Conservation (phyloP, 139 green algal genomes). For the Closterium sp. region DNA sequence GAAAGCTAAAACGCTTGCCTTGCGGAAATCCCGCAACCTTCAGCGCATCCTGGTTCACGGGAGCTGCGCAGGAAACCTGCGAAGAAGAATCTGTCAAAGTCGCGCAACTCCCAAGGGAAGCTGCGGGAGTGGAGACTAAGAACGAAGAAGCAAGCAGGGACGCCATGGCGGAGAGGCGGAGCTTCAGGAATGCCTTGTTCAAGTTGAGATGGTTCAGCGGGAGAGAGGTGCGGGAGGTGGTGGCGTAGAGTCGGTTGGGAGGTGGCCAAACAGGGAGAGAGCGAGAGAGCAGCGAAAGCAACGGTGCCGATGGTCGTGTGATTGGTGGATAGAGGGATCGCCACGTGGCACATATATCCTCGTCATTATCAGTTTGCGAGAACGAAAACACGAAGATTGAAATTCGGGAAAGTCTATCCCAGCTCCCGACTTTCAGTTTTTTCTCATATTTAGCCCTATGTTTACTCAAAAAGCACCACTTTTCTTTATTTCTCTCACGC, state of each 20-base stretch:
- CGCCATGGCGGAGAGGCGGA: neutral
- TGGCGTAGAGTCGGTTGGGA: neutral
- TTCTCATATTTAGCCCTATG: too few species aligned
- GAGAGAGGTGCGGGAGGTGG: too few species aligned
- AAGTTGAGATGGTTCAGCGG: neutral
- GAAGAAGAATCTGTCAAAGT: neutral
- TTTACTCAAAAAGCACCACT: too few species aligned
- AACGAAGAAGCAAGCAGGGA: neutral
- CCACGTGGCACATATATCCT: neutral
- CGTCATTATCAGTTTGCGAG: too few species aligned
- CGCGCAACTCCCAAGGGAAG: neutral
- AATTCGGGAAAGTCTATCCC: too few species aligned
- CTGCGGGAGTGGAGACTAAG: neutral
- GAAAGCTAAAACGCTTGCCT: neutral
- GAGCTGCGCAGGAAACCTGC: neutral
- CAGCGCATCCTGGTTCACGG: neutral
- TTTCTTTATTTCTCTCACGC: too few species aligned
- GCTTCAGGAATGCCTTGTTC: neutral
- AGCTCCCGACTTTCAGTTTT: too few species aligned
- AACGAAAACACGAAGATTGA: too few species aligned
- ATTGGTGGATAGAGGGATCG: neutral
- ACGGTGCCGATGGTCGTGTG: neutral
- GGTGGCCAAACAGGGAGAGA: neutral
- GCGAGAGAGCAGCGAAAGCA: neutral
- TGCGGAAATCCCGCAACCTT: neutral